Evolutionary conservation across 1,284 basidiomycete genomes (phyloP).

Genomic region (Gomphus sp.): DNA sequence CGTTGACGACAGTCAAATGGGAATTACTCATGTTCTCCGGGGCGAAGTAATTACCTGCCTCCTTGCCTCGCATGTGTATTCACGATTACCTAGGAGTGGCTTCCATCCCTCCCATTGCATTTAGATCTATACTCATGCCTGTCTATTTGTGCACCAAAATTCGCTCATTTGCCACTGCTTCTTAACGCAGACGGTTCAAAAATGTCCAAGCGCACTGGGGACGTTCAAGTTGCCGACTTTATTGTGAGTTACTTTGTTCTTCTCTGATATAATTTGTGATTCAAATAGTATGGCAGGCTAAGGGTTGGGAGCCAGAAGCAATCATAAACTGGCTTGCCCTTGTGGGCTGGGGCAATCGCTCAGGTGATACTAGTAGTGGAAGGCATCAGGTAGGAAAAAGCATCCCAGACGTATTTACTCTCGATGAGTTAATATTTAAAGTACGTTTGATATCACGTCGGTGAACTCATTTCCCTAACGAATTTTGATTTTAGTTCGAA

Average conservation of each 20-base stretch:
- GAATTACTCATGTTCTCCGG: conserved; percentile 89
- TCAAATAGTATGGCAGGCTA: conserved; percentile 19
- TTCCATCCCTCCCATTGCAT: conserved; percentile 90
- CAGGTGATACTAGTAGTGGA: not conserved
- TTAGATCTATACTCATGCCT: conserved; percentile 83
- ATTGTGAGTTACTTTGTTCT: conserved; percentile 40
- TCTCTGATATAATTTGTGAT: not conserved
- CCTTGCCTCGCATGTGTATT: not conserved
- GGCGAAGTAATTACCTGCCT: conserved; percentile 63
- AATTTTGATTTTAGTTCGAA: conserved; percentile 45
- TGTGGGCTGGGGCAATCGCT: conserved; percentile 72
- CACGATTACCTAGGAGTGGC: conserved; percentile 69
- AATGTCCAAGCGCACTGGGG: conserved; percentile 90
- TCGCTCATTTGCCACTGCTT: conserved; percentile 87
- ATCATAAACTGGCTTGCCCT: conserved; percentile 90
- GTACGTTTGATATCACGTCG: conserved; percentile 25
- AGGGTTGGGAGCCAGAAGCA: conserved; percentile 86
- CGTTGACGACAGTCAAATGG: conserved; percentile 94
- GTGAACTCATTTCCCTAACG: not conserved
- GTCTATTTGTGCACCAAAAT: conserved; percentile 63
- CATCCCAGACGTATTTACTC: conserved; percentile 53
- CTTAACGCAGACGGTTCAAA: conserved; percentile 89
- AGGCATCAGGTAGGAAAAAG: conserved; percentile 18
- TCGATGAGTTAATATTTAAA: conserved; percentile 54
- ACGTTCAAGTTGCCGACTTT: conserved; percentile 82